Conservation (phyloP, 495 filamentous ascomycete genomes). For the Podospora appendiculata region DNA sequence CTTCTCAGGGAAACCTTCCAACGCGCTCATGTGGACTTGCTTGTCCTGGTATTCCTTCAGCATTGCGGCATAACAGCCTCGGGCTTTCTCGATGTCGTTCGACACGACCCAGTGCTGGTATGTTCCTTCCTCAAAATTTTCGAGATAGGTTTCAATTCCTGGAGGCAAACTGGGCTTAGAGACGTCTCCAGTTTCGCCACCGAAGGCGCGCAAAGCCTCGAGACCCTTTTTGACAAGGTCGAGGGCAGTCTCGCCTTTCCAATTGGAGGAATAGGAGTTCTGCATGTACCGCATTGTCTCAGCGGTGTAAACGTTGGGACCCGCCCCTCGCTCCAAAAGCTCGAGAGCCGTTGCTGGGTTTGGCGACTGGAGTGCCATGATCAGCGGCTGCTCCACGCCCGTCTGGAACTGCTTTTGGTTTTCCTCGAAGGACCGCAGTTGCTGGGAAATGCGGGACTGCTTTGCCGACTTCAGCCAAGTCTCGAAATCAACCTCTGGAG, state of each 20-base stretch:
- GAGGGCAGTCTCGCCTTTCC: constrained; percentile 39
- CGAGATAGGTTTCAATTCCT: constrained; percentile 33
- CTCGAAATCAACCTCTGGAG: constrained; percentile 33
- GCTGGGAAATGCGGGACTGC: constrained; percentile 10
- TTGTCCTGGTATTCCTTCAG: constrained; percentile 25
- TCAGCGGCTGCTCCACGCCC: constrained; percentile 48
- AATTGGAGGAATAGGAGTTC: constrained; percentile 7
- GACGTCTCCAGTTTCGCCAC: constrained; percentile 16
- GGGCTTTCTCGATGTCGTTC: constrained; percentile 17
- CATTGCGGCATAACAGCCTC: constrained; percentile 4
- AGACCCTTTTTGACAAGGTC: constrained; percentile 49
- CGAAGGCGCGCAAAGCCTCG: constrained; percentile 33
- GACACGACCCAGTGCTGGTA: constrained; percentile 47
- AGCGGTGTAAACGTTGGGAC: constrained; percentile 43
- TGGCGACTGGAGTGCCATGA: constrained; percentile 45
- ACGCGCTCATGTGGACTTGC: constrained; percentile 9
- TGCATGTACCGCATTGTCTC: constrained; percentile 23
- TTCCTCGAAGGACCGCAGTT: constrained; percentile 27
- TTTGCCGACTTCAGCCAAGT: constrained; percentile 37
- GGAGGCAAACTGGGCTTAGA: constrained; percentile 10
- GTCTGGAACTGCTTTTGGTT: constrained; percentile 33
- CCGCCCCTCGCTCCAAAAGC: constrained; percentile 51
- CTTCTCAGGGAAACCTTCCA: constrained; percentile 42
- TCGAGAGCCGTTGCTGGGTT: constrained; percentile 45
- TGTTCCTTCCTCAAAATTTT: constrained; percentile 33